Evolutionary conservation across 805 yeast genomes (phyloP).

Genomic region (Hagleromyces aurorensis): DNA sequence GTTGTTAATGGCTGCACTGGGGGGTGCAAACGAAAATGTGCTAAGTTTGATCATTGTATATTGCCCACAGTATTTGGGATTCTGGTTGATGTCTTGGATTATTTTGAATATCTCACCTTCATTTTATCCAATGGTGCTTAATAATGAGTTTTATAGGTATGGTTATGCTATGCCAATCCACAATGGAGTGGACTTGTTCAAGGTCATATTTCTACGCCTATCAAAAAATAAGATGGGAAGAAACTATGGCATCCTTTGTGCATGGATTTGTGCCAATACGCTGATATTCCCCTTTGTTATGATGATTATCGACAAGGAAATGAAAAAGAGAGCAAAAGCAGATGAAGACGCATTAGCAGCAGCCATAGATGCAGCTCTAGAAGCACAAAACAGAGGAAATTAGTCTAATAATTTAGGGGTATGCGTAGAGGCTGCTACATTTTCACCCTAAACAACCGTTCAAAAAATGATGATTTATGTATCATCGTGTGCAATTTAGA

Average conservation of each 20-base stretch:
- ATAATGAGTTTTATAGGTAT: conserved; percentile 49
- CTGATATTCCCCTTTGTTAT: conserved; percentile 38
- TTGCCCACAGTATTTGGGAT: conserved; percentile 59
- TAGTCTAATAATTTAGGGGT: no score
- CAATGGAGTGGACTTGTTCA: conserved; percentile 53
- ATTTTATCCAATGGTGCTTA: conserved; percentile 54
- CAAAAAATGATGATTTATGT: no score
- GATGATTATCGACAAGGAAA: conserved; percentile 34
- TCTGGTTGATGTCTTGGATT: conserved; percentile 68
- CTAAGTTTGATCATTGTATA: conserved; percentile 43
- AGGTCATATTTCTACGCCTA: conserved; percentile 50
- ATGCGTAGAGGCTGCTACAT: no score
- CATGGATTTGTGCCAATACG: conserved; percentile 52
- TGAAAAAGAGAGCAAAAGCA: conserved; percentile 27
- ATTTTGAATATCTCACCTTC: conserved; percentile 62
- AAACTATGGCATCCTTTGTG: conserved; percentile 51
- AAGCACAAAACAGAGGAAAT: no score
- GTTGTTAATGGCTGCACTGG: conserved; percentile 67
- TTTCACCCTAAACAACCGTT: no score
- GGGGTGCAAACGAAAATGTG: conserved; percentile 63
- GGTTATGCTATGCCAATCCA: conserved; percentile 67
- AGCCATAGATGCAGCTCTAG: no score
- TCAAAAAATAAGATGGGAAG: conserved; percentile 52
- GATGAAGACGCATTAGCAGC: no score
- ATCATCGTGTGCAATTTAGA: no score